Base-by-base conservation (phyloP, 345 rosid species). In the Arabidopsis suecica region DNA sequence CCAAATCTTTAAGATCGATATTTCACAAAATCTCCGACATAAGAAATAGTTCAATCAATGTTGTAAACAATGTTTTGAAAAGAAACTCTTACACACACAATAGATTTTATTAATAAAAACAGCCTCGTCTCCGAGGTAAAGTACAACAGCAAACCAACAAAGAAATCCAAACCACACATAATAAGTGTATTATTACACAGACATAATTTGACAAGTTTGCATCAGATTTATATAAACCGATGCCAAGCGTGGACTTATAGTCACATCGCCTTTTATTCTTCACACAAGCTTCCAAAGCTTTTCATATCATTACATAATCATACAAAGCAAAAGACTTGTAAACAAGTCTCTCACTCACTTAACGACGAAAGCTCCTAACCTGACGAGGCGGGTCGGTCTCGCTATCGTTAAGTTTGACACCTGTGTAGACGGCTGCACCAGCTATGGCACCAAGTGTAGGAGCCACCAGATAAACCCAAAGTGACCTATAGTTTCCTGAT, bases 311-410 rank as follows among this genome's bases (percentile, higher is more conserved):
- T 47, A 73, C 78, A 68, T 69, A 48, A 67, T 68, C 50, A 38
- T 60, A 71, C 32, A 28, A 67, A 53, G 65, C 44, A 67, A 68
- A 67, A 78, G 71, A 60, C 66, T 73, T 73, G 45, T 18, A 41
- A 33, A 58, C 36, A 12, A 42, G 74, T 38, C 40, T 14, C 53
- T n/a, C 1, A 8, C 58, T 79, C 82, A 84, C 44, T 80, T 84
- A 91, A 81, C 92, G 96, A 61, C 93, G 96, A 84, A 95, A 90
- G 86, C 97, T 89, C 78, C 99, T 85, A 67, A 77, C 90, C 59
- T 73, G 81, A 57, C 92, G 91, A 3, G 97, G 87, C 10, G 93
- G 88, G 54, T 88, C 90, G 0, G 56, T 68, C 65, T 78, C 93
- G 0, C 67, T 86, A 0, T 85, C 97, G 1, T 80, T 76, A 74